phyloP scores from a whole-genome alignment of 148 eudicot genomes.

The Tetragonia tetragonoides region DNA sequence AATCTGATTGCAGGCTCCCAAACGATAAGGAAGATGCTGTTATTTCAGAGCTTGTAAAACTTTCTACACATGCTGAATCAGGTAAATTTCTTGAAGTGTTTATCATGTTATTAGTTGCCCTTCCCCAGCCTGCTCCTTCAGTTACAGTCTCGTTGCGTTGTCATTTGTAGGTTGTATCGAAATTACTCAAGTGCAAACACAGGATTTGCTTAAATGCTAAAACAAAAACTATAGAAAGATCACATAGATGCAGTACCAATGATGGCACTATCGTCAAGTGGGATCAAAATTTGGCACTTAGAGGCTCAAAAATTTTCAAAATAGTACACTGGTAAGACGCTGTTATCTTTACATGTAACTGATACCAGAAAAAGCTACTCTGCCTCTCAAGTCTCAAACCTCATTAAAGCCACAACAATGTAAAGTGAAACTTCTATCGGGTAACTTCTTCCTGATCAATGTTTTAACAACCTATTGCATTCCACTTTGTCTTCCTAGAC shows the following conservation, averaged over 20 bases:
- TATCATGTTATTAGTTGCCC: not conserved
- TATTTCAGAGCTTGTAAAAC: not conserved
- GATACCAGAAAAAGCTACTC: too few relatives aligned
- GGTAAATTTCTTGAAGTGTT: not conserved
- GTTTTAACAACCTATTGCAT: not conserved
- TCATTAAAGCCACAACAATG: too few relatives aligned
- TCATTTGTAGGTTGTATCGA: not conserved
- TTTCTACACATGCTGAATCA: not conserved
- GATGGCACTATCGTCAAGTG: not conserved
- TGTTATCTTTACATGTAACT: too few relatives aligned
- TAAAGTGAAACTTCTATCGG: not conserved
- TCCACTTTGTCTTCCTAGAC: not conserved
- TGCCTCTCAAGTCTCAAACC: too few relatives aligned
- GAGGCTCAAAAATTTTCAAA: not conserved
- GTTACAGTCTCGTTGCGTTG: not conserved
- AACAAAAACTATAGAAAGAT: not conserved
- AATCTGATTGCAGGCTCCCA: not conserved
- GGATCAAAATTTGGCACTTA: not conserved
- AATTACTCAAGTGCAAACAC: not conserved
- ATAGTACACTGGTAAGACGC: too few relatives aligned
- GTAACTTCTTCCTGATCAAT: not conserved
- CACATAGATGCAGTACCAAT: not conserved
- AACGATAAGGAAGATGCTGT: not conserved
- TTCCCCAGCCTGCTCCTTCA: too few relatives aligned
- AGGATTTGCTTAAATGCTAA: not conserved